Conservation (phyloP, 192 early-diverging fungal species). For the Coemansia reversa region DNA sequence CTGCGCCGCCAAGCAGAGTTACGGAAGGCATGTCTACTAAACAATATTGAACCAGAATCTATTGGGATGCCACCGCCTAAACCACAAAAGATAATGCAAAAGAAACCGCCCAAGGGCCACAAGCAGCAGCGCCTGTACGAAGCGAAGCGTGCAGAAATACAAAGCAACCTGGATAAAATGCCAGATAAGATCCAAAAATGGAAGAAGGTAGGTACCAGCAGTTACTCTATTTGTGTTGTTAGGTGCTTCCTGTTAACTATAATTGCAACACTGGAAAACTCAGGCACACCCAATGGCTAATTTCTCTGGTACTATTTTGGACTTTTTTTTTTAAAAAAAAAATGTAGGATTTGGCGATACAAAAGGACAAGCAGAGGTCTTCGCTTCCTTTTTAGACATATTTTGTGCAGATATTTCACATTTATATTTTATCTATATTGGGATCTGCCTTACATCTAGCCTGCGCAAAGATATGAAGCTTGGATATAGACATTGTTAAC, state of each 20-base stretch:
- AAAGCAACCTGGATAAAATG: conserved; percentile 53
- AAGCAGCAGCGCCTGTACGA: conserved; percentile 51
- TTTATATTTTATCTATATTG: no score
- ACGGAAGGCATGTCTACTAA: conserved; percentile 60
- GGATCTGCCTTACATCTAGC: no score
- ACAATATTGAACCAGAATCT: conserved; percentile 50
- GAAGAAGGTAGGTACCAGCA: conserved; percentile 34
- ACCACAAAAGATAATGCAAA: conserved; percentile 44
- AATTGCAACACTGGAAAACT: neutral
- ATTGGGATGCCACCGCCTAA: conserved; percentile 54
- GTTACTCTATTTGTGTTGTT: neutral
- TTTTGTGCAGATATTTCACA: neutral
- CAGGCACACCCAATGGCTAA: neutral
- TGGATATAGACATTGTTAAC: neutral
- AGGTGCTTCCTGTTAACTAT: neutral
- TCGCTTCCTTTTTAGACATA: conserved; percentile 45
- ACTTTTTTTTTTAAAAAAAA: neutral
- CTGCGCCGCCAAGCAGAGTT: conserved; percentile 60
- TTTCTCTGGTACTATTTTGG: neutral
- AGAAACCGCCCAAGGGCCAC: conserved; percentile 55
- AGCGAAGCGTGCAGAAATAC: conserved; percentile 39
- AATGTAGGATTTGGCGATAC: conserved; percentile 40
- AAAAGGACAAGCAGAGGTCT: conserved; percentile 44
- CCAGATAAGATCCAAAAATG: conserved; percentile 53
- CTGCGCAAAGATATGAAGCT: no score